phyloP scores from a whole-genome alignment of 352 stramenopile genomes.

The Phytophthora megakarya region DNA sequence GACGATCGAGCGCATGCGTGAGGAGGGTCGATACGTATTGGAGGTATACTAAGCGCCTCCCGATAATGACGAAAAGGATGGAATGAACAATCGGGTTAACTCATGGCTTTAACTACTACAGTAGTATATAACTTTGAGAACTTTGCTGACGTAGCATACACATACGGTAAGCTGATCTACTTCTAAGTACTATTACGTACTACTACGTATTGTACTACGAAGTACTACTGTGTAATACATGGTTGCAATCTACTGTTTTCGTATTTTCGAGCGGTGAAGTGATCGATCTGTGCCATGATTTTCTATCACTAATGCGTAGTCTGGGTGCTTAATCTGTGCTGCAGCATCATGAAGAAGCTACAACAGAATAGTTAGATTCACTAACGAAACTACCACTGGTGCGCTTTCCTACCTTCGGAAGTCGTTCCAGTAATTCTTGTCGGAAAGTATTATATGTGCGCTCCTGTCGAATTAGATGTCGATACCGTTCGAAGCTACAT shows the following conservation, averaged over 20 bases:
- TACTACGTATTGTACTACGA: too few relatives aligned
- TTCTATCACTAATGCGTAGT: conserved; percentile 55
- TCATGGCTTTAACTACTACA: too few relatives aligned
- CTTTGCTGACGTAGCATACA: too few relatives aligned
- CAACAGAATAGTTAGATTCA: conserved; percentile 13
- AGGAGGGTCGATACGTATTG: conserved; percentile 81
- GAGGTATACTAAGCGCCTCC: conserved; percentile 75
- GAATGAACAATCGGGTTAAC: too few relatives aligned
- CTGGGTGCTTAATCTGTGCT: conserved; percentile 42
- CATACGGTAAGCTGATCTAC: too few relatives aligned
- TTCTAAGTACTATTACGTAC: too few relatives aligned
- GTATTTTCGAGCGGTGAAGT: conserved; percentile 34
- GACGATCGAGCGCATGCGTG: conserved; percentile 79
- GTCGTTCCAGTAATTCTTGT: conserved; percentile 48
- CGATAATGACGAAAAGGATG: not conserved
- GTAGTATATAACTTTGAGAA: too few relatives aligned
- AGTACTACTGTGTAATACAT: too few relatives aligned
- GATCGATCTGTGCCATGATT: conserved; percentile 52
- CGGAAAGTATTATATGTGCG: conserved; percentile 56
- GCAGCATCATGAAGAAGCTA: conserved; percentile 48
- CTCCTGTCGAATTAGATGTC: conserved; percentile 63
- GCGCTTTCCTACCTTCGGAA: conserved; percentile 54
- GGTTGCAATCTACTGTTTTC: not conserved
- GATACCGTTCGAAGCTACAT: conserved; percentile 59
- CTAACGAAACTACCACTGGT: conserved; percentile 11